phyloP scores from a whole-genome alignment of 2,329 filamentous ascomycete species.

The Claviceps citrina region DNA sequence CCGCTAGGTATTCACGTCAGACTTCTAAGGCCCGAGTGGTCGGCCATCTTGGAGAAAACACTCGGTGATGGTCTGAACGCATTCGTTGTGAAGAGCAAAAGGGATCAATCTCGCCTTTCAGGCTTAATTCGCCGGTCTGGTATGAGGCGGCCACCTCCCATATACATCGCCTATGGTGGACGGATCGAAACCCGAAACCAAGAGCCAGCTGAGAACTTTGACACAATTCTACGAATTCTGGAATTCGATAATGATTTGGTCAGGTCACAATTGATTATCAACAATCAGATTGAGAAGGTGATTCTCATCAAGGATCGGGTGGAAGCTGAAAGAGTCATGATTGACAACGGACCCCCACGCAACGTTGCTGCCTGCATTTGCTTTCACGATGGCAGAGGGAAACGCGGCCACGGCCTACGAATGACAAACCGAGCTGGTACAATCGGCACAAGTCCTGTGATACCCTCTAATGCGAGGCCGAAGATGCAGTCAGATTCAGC shows the following conservation, averaged over 20 bases:
- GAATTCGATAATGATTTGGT: constrained; percentile 70
- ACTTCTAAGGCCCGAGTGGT: constrained; percentile 69
- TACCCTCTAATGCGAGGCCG: constrained; percentile 35
- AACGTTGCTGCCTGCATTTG: constrained; percentile 64
- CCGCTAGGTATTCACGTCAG: constrained; percentile 68
- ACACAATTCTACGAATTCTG: constrained; percentile 67
- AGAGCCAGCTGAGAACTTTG: constrained; percentile 57
- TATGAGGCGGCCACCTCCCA: constrained; percentile 32
- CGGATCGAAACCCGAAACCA: constrained; percentile 25
- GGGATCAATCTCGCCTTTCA: constrained; percentile 56
- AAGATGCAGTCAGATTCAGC: constrained; percentile 72
- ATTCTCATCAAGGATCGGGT: constrained; percentile 56
- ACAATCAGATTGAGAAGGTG: constrained; percentile 66
- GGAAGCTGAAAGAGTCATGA: constrained; percentile 56
- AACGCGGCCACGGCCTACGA: constrained; percentile 42
- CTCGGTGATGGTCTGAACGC: constrained; percentile 55
- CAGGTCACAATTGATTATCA: constrained; percentile 70
- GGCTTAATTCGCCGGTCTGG: constrained; percentile 45
- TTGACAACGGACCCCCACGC: constrained; percentile 39
- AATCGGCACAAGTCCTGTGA: constrained; percentile 26
- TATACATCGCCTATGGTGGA: constrained; percentile 23
- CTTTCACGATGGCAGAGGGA: constrained; percentile 41
- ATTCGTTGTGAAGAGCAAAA: constrained; percentile 68
- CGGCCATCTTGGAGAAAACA: constrained; percentile 60
- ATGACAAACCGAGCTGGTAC: constrained; percentile 30